A percentile compares a stretch with the other conserved stretches of the same genome.
Conservation (phyloP, 352 stramenopile species). For the Phytopythium kandeliae region DNA sequence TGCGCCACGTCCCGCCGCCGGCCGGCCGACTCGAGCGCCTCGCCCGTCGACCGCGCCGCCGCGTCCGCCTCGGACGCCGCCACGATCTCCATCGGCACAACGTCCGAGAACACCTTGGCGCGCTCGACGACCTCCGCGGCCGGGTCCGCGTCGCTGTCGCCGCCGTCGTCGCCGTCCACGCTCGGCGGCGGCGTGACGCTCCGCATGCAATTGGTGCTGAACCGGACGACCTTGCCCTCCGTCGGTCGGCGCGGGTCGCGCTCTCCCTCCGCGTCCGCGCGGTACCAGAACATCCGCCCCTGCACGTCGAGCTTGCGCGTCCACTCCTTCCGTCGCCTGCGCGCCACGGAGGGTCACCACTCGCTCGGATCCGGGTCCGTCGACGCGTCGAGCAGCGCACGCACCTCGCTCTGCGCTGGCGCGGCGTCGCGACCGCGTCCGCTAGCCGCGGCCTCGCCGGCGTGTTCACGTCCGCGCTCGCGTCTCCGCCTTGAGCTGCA, state of each 20-base stretch:
- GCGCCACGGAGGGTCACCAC: neutral
- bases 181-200: neutral
- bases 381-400: neutral
- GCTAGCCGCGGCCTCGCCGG: neutral
- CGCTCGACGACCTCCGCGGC: conserved; percentile 21
- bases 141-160: conserved; percentile 17
- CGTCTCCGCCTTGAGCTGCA: neutral
- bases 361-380: neutral
- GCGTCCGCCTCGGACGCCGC: conserved; percentile 28
- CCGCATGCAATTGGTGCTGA: conserved; percentile 14
- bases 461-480: neutral
- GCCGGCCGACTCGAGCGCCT: conserved; percentile 28
- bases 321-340: conserved; percentile 49
- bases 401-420: conserved; percentile 3
- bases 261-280: conserved; percentile 8
- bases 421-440: neutral
- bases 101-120: conserved; percentile 25
- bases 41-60: conserved; percentile 19
- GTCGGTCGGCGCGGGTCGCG: neutral
- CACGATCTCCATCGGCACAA: conserved; percentile 31
- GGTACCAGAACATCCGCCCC: conserved; percentile 55
- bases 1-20: conserved; percentile 22
- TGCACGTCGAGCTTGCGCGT: conserved; percentile 45
- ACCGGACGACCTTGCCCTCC: conserved; percentile 20
- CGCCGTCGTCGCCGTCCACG: conserved; percentile 12